Conservation (phyloP, 2,329 filamentous ascomycete genomes). For the Colletotrichum salicis region DNA sequence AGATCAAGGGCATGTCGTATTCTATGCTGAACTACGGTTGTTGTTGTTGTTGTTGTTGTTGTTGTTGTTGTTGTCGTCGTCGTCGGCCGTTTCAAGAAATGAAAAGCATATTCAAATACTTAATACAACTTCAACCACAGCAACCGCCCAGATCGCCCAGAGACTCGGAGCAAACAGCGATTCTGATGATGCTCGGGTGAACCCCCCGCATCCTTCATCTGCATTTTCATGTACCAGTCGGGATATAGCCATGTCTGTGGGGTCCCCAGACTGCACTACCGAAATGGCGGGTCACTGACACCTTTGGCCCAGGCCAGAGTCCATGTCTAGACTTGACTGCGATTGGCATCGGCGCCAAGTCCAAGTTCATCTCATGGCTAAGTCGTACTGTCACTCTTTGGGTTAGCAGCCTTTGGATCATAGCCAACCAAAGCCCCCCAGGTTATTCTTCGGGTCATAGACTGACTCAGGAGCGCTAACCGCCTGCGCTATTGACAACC, state of each 20-base stretch:
- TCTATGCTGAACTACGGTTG: not conserved
- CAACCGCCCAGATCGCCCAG: not conserved
- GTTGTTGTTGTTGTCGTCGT: not conserved
- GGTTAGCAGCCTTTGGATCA: not conserved
- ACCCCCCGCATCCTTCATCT: conserved; percentile 11
- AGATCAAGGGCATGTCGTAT: not conserved
- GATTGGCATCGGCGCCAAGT: not conserved
- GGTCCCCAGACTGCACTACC: conserved; percentile 9
- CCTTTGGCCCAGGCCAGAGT: not conserved
- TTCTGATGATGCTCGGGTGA: not conserved
- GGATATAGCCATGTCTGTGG: not conserved
- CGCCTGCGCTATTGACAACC: not conserved
- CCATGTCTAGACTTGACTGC: not conserved
- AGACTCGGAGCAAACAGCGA: not conserved
- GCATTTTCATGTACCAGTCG: not conserved
- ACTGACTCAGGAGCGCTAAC: conserved; percentile 13
- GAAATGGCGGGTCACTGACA: conserved; percentile 13
- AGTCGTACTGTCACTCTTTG: not conserved
- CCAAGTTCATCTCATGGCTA: conserved; percentile 12
- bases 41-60: not conserved
- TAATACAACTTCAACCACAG: not conserved
- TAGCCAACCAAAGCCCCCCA: conserved; percentile 8
- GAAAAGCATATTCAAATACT: not conserved
- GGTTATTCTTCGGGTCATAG: conserved; percentile 17
- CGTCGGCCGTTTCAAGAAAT: not conserved